Evolutionary conservation across 2,329 filamentous ascomycete genomes (phyloP).

Genomic region (Pseudopithomyces maydicus): DNA sequence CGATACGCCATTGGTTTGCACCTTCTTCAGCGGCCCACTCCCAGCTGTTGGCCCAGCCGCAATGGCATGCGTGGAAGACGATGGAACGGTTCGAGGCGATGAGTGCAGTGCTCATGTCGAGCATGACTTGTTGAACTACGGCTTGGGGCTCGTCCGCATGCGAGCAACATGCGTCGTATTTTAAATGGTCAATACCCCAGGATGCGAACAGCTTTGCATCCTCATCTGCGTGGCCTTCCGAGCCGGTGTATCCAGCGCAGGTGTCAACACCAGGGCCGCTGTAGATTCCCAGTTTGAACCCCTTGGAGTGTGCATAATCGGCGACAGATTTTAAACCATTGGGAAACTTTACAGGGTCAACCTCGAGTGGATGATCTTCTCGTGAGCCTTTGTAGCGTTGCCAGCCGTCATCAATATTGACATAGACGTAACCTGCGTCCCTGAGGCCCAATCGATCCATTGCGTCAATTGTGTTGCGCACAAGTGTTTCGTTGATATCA

Average conservation of each 20-base stretch:
- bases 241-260: constrained; percentile 28
- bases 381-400: constrained; percentile 31
- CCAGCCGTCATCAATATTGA: constrained; percentile 46
- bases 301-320: constrained; percentile 42
- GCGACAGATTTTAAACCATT: constrained; percentile 44
- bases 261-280: constrained; percentile 34
- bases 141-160: constrained; percentile 21
- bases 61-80: constrained; percentile 32
- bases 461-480: constrained; percentile 22
- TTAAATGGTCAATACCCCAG: constrained; percentile 33
- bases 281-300: constrained; percentile 49
- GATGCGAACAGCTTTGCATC: constrained; percentile 31
- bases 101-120: constrained; percentile 27
- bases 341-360: constrained; percentile 45
- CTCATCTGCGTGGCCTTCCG: constrained; percentile 22
- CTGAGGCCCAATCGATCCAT: constrained; percentile 21
- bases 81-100: constrained; percentile 23
- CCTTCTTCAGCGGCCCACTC: constrained; percentile 28
- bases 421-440: constrained; percentile 27
- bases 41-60: constrained; percentile 28
- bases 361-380: constrained; percentile 29
- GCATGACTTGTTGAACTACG: constrained; percentile 26
- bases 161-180: constrained; percentile 31
- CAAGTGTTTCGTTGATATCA: constrained; percentile 26
- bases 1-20: constrained; percentile 32